Base-by-base conservation (phyloP, 225 moss, liverwort and hornwort genomes). In the Ulota crispa region DNA sequence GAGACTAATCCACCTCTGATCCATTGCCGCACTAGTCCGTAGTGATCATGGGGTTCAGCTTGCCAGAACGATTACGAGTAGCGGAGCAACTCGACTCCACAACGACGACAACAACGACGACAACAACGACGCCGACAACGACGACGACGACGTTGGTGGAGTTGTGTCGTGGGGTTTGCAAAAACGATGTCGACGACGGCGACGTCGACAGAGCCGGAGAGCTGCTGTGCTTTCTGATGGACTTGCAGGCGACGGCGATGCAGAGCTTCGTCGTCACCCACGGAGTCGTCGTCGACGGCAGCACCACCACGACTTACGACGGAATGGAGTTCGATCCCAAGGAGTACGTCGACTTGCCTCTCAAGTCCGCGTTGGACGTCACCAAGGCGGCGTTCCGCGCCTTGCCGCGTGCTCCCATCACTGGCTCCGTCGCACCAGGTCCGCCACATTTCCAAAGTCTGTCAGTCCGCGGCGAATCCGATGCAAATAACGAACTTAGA, bases 311-410 rank as follows among this genome's bases (percentile, higher is more conserved):
- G 5, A 70, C 30, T 5, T 23, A 42, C 23, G 42, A 64, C 39
- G 79, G 70, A n/a, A 21, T 45, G n/a, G 80, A 77, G 76, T 86
- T 89, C 3, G 91, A 91, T 80, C 91, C 91, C 0, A 91, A 91
- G 82, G 62, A 83, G 62, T 91, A 91, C 45, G 91, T 91, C 6
- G 91, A 91, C 70, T 78, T 91, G 81, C 85, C 91, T 57, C 85
- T 89, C 19, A 87, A 77, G 43, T 45, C 63, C 10, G 21, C 77
- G 4, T 61, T 91, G 53, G 54, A 43, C 1, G 64, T 60, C 12
- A 86, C 91, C 24, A 42, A 32, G 20, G 77, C 81, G 36, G 91
- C 89, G 23, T 91, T 82, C 39, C 13, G 30, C 7, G 77, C 79
- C 5, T 80, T 91, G 50, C 83, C 87, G n/a, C 85, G 84, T 5